A percentile compares a stretch with the other conserved stretches of the same genome.
Evolutionary conservation across 768 basidiomycete genomes (phyloP).

Genomic region (Hericium rajendrae): DNA sequence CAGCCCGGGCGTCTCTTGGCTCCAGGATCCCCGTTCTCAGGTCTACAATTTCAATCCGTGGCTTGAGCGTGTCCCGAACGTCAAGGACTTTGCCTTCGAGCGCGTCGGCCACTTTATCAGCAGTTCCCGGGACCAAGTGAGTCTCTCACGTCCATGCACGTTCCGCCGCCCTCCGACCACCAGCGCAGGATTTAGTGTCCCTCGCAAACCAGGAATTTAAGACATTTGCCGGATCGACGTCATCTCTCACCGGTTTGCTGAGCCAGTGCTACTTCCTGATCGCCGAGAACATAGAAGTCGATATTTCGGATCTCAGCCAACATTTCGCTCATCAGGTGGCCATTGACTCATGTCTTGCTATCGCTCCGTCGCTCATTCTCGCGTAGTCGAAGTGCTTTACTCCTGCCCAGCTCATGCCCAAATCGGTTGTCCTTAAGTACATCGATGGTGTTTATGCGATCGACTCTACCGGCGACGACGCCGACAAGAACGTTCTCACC

Average conservation of each 20-base stretch:
- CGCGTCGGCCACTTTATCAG: constrained; percentile 63
- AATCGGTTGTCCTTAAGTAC: constrained; percentile 55
- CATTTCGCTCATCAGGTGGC: constrained; percentile 50
- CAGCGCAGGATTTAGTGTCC: constrained; percentile 48
- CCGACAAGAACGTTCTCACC: constrained; percentile 60
- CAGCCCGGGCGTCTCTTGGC: constrained; percentile 84
- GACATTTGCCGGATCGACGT: constrained; percentile 79
- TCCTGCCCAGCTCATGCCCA: constrained; percentile 69
- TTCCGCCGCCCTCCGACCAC: not conserved
- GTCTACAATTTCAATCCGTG: constrained; percentile 78
- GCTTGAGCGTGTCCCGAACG: constrained; percentile 63
- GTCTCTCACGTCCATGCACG: constrained; percentile 8
- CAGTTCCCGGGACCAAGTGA: constrained; percentile 68
- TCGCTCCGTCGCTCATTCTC: not conserved
- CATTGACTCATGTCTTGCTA: constrained; percentile 12
- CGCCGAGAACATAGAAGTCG: constrained; percentile 58
- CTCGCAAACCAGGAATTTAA: constrained; percentile 51
- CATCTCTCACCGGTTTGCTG: constrained; percentile 76
- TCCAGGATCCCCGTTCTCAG: constrained; percentile 75
- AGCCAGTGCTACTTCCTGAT: constrained; percentile 84
- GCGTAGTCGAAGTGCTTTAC: constrained; percentile 56
- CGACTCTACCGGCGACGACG: constrained; percentile 40
- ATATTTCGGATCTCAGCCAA: constrained; percentile 49
- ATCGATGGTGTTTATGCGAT: constrained; percentile 59
- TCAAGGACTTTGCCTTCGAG: constrained; percentile 80